A percentile compares a stretch with the other conserved stretches of the same genome.
These are phyloP conservation scores for Lantana camara DNA, from an alignment of 257 asterid genomes.

Conservation along the genomic window DNA sequence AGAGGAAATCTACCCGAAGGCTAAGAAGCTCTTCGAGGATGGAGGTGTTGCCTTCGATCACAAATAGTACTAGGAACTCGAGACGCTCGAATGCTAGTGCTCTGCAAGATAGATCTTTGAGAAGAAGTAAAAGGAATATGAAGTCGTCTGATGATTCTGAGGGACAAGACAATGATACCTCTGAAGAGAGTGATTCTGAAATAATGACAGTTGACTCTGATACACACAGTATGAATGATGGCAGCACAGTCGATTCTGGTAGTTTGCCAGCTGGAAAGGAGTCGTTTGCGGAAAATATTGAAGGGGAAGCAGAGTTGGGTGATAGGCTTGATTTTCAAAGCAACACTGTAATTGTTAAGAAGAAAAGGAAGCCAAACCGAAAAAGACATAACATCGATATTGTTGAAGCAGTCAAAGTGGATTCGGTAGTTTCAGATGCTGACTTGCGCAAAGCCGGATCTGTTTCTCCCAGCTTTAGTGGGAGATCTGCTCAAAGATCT, in stretches of 20 bases:
- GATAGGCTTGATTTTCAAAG: constrained; percentile 66
- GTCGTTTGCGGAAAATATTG: constrained; percentile 45
- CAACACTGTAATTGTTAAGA: constrained; percentile 55
- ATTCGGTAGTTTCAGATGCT: constrained; percentile 45
- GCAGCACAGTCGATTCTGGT: constrained; percentile 59
- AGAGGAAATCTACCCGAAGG: constrained; percentile 53
- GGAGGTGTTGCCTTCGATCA: constrained; percentile 40
- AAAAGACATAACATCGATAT: constrained; percentile 55
- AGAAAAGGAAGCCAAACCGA: constrained; percentile 74
- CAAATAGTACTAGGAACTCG: constrained; percentile 36
- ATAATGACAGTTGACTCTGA: constrained; percentile 66
- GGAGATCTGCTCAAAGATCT: constrained; percentile 39
- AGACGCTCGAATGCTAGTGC: constrained; percentile 35
- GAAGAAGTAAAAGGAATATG: constrained; percentile 62
- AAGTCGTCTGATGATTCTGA: constrained; percentile 65
- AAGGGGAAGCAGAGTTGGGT: constrained; percentile 49
- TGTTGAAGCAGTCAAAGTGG: constrained; percentile 41
- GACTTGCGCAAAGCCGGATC: constrained; percentile 43
- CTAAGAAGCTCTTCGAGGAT: constrained; percentile 63
- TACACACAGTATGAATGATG: constrained; percentile 54
- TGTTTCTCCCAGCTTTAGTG: constrained; percentile 46
- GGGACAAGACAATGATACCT: constrained; percentile 53
- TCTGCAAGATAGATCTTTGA: constrained; percentile 49
- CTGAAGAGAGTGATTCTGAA: constrained; percentile 70
- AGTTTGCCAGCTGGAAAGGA: constrained; percentile 43